phyloP scores from a whole-genome alignment of 352 stramenopile species.

The Pythium periplocum region DNA sequence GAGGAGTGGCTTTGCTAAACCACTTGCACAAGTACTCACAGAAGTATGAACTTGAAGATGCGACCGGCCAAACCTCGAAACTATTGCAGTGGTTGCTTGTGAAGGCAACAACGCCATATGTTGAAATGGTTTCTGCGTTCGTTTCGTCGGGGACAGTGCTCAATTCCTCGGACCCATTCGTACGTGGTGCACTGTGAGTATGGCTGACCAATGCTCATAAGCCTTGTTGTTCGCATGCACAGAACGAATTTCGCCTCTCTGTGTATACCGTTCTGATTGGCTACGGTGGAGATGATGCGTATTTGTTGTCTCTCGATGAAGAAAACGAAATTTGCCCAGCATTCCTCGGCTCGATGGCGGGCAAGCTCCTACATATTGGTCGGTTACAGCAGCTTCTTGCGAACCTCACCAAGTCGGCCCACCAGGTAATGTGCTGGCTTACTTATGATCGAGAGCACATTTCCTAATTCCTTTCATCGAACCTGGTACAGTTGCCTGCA shows the following conservation, averaged over 20 bases:
- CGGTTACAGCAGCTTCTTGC: conserved; percentile 16
- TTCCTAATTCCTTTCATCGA: too few relatives aligned
- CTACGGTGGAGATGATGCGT: not conserved
- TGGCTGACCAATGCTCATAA: too few relatives aligned
- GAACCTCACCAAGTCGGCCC: too few relatives aligned
- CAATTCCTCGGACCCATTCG: not conserved
- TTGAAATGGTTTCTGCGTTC: conserved; percentile 48
- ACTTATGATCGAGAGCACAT: too few relatives aligned
- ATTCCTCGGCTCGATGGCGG: not conserved
- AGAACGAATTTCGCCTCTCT: conserved; percentile 19
- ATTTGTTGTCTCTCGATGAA: conserved; percentile 6
- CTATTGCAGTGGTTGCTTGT: conserved; percentile 55
- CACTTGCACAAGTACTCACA: conserved; percentile 35
- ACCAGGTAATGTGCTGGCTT: too few relatives aligned
- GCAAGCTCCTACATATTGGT: conserved; percentile 7
- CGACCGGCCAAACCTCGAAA: conserved; percentile 17
- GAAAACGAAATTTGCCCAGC: too few relatives aligned
- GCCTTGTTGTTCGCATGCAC: not conserved
- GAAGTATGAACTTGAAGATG: conserved; percentile 30
- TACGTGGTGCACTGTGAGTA: not conserved
- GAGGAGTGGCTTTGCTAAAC: conserved; percentile 45
- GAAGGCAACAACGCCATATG: conserved; percentile 41
- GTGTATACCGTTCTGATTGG: conserved; percentile 2
- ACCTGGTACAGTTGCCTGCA: too few relatives aligned
- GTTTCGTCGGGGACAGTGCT: conserved; percentile 25